Base-by-base conservation (phyloP, 176 grass and related monocot species). In the Aegilops umbellulata region DNA sequence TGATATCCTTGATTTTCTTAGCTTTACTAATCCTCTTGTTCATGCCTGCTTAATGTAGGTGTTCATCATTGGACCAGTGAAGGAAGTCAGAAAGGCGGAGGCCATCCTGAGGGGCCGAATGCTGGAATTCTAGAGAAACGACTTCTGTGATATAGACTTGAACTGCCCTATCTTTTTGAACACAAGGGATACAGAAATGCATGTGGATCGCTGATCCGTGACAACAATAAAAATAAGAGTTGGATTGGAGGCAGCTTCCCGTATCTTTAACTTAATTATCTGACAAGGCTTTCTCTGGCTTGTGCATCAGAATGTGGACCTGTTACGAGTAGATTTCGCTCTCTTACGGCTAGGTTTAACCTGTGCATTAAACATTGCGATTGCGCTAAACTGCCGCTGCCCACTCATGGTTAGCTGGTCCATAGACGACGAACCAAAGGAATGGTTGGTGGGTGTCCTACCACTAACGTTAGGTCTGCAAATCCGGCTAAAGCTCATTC, bases 21-120 rank as follows among this genome's bases (percentile, higher is more conserved):
- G 34, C 74, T 67, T n/a, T 35, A 60, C 36, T 49, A 77, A 86
- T 74, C 36, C 24, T 72, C 23, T 31, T 84, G 57, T 29, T 22
- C 41, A 6, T 60, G 7, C n/a, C 4, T 71, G 66, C 34, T 46
- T 26, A 26, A 81, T 80, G 71, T 80, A 99, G 97, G 97, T 96
- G 31, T 99, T 99, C 86, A 91, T 99, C 89, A 99, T 99, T 88
- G 97, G 97, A 57, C 90, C 86, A 63, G 92, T 85, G 78, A 91
- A 79, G 79, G 86, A 99, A 82, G 92, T 96, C 24, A 92, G 94
- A 68, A 98, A 96, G 55, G 93, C 97, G 2, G 97, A 96, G 79
- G 97, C 97, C 66, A 90, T 99, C 36, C 67, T 99, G 78, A 76
- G 97, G 82, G 97, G 97, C 65, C 76, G 80, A 75, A 86, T 96